Percentiles rank a stretch among this genome's conserved stretches.
These are phyloP conservation scores for Friedmanniomyces endolithicus DNA, from an alignment of 495 filamentous ascomycete species.

Conservation along the genomic window DNA sequence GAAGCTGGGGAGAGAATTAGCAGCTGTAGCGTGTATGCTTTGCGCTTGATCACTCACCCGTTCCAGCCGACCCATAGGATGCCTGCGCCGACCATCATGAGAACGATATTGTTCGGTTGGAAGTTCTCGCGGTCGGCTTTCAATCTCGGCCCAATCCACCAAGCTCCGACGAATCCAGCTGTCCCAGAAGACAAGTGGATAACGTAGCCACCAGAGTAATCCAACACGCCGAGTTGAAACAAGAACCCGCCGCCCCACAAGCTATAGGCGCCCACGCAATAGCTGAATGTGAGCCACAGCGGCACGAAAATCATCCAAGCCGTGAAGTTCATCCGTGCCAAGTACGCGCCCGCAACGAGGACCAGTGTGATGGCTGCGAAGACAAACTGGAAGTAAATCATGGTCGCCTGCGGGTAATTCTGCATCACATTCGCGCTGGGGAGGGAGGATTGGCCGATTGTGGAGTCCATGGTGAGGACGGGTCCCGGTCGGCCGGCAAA, in stretches of 20 bases:
- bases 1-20: conserved; percentile 24
- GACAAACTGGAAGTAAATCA: conserved; percentile 50
- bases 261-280: conserved; percentile 36
- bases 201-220: conserved; percentile 49
- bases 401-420: conserved; percentile 40
- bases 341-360: conserved; percentile 39
- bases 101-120: conserved; percentile 40
- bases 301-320: conserved; percentile 49
- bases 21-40: background rate
- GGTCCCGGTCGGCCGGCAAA: conserved; percentile 41
- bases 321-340: conserved; percentile 43
- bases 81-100: conserved; percentile 41
- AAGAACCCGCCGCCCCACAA: conserved; percentile 48
- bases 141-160: conserved; percentile 43
- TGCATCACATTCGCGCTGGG: conserved; percentile 33
- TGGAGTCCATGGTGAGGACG: conserved; percentile 36
- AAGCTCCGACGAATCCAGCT: conserved; percentile 42
- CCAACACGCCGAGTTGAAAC: conserved; percentile 39
- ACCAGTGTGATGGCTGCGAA: conserved; percentile 47
- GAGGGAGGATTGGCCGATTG: conserved; percentile 35
- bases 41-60: conserved; percentile 20
- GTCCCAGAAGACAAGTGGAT: conserved; percentile 47
- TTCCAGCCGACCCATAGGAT: conserved; percentile 51
- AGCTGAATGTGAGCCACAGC: conserved; percentile 43
- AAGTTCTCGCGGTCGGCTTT: conserved; percentile 39